Base-by-base conservation (phyloP, 2,329 filamentous ascomycete species). In the Penicillium glabrum region DNA sequence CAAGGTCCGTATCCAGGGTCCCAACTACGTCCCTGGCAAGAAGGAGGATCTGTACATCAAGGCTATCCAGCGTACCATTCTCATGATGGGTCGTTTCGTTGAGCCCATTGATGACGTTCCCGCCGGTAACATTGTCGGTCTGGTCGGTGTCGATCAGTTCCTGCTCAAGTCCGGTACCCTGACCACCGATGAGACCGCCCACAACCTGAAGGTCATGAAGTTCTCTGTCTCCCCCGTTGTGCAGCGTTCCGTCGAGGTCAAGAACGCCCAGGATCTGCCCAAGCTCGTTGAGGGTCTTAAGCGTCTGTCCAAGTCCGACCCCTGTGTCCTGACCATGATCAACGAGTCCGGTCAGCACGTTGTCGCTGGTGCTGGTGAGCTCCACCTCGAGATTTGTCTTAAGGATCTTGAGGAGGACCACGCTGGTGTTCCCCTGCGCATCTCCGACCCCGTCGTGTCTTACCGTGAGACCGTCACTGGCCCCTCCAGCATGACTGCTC, bases 131-230 rank as follows among this genome's bases (percentile, higher is more conserved):
- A 98, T 99, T 85, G 89, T 97, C 74, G 95, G 95, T 86, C 87
- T 99, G 74, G 95, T 99, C 77, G 95, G 95, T 89, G 91, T 99
- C 72, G 95, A 99, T 80, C 95, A 99, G 88, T 99, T 98, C 91
- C 86, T 99, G 86, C 92, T 99, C 85, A 99, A 99, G 89, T 98
- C 95, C 79, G 95, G 95, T 89, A 99, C 95, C 75, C 90, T 99
- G 73, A 96, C 93, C 82, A 98, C 93, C 78, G 88, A 86, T 77
- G 95, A 99, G 70, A 96, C 91, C 67, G 93, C 95, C 78, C 95
- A 99, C 89, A 99, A 99, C 89, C 84, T 99, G 75, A 98, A 98
- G 89, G 95, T 99, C 83, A 99, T 99, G 95, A 98, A 97, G 86
- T 99, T 99, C 90, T 99, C 95, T 76, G 95, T 99, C 79, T 98